Evolutionary conservation across 257 asterid species (phyloP), one percentile per base, ranked within the genome.

Genomic region (Solanum sejunctum): DNA sequence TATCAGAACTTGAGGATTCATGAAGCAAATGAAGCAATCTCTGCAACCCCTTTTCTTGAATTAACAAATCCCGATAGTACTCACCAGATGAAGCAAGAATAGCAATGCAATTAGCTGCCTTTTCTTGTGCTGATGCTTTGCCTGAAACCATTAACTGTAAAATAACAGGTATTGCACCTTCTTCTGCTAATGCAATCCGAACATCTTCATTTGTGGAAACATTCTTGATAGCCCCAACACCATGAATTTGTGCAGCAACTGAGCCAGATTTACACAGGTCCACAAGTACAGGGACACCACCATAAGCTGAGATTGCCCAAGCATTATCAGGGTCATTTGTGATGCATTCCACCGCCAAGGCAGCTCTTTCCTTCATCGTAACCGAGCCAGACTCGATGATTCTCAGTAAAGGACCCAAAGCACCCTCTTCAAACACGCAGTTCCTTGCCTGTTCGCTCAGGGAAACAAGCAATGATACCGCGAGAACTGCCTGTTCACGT

Each of bases 241-340:
- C 97, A 84, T 92, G 89, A 15, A 93, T 89, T 84, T 96, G 98
- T 67, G 96, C 98, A 12, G 88, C 4, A 17, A 82, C 32, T 0
- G 99, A 93, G 16, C 99, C 98, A 12, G 98, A 91, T 86, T 89
- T 95, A 86, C 97, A 93, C 36, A 96, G 84, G 45, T 96, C 96
- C 16, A 89, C 39, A 2, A 96, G 89, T 63, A 91, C 89, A 3
- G 95, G 88, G 32, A 96, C 92, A 43, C 99, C 99, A 8, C 96
- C 94, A 55, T 95, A 95, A 12, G 99, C 98, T 15, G 95, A 93
- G 81, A 96, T 84, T 1, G 99, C 98, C 99, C 99, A 96, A 6
- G 94, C 93, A 81, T 96, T 91, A 83, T 96, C 99, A 7, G 94
- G 88, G 83, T 96, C 98, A 10, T 85, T 88, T 11, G 99, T 96